Base-by-base conservation (phyloP, 345 rosid species). In the Rhodamnia rubescens region DNA sequence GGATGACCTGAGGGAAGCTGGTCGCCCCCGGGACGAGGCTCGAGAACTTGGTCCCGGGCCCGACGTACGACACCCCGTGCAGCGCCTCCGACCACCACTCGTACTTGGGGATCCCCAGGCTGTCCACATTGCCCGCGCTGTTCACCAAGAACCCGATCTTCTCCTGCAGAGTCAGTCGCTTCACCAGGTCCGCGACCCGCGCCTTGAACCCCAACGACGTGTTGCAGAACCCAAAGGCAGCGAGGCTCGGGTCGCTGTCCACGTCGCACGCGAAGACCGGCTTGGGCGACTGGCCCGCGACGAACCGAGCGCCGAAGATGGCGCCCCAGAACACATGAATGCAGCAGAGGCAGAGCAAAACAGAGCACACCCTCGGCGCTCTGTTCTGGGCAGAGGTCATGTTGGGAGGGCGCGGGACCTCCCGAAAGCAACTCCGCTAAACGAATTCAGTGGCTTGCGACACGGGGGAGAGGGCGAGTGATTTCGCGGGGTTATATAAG, bases 61-160 rank as follows among this genome's bases (percentile, higher is more conserved):
- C 99, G 22, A 91, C 89, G 85, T 95, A 74, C n/a, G 98, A 96
- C 54, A 96, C 98, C 49, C 99, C 99, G 57, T 97, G 99, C 85
- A 97, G 89, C 51, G 98, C 99, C 92, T 97, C 99, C 1, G 98
- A 95, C 99, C 98, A 97, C 99, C 99, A 97, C 88, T 93, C 92
- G 80, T 96, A 97, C 74, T 86, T 89, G 3, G 99, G 99, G 55
- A 96, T 93, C 59, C 99, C 98, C 5, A 97, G 95, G 21, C 94
- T 83, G 44, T 88, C 87, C 85, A 97, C 98, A 47, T 92, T 93
- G 29, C 90, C 92, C 2, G 98, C 93, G 29, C 26, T 44, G 83
- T 88, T 84, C 87, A 91, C 94, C 87, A 96, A 81, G 88, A 92
- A 93, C 8, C 87, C 69, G 0, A 96, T 91, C 86, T 97, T 97